A percentile compares a stretch with the other conserved stretches of the same genome.
Evolutionary conservation across 1,284 basidiomycete species (phyloP).

Genomic region (Thecaphora thlaspeos): DNA sequence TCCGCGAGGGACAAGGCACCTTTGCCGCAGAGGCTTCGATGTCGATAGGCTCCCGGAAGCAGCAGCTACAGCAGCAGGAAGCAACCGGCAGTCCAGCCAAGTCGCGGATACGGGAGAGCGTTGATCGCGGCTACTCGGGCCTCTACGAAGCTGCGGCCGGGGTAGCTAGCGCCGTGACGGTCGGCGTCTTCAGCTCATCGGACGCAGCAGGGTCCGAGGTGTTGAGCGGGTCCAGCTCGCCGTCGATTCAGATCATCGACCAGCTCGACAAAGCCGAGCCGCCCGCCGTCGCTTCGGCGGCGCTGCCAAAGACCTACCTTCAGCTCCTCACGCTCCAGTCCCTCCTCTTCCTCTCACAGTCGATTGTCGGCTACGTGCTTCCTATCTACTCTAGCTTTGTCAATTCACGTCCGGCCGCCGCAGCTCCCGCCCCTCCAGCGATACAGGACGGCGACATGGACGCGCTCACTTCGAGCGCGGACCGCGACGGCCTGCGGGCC

Average conservation of each 20-base stretch:
- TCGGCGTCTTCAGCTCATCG: slow-evolving; percentile 18
- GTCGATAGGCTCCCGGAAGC: slow-evolving; percentile 6
- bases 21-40: slow-evolving; percentile 25
- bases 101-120: slow-evolving; percentile 19
- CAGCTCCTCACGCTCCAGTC: slow-evolving; percentile 88
- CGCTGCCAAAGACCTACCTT: slow-evolving; percentile 67
- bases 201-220: slow-evolving; percentile 26
- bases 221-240: slow-evolving; percentile 35
- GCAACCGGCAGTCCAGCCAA: slow-evolving; percentile 15
- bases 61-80: not conserved
- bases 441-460: slow-evolving; percentile 59
- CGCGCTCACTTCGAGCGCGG: slow-evolving; percentile 7
- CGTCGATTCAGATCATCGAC: slow-evolving; percentile 50
- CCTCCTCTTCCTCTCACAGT: slow-evolving; percentile 81
- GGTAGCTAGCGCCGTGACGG: slow-evolving; percentile 43
- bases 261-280: slow-evolving; percentile 72
- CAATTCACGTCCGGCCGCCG: slow-evolving; percentile 57
- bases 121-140: slow-evolving; percentile 35
- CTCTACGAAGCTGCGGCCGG: slow-evolving; percentile 52
- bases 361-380: slow-evolving; percentile 72
- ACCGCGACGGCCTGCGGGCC: slow-evolving; percentile 62
- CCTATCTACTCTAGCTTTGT: slow-evolving; percentile 66
- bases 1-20: slow-evolving; percentile 21
- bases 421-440: slow-evolving; percentile 61
- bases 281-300: slow-evolving; percentile 77